Percentiles rank a stretch among this genome's conserved stretches.
phyloP scores from a whole-genome alignment of 1,139 yeast species.

The Taphrina communis region DNA sequence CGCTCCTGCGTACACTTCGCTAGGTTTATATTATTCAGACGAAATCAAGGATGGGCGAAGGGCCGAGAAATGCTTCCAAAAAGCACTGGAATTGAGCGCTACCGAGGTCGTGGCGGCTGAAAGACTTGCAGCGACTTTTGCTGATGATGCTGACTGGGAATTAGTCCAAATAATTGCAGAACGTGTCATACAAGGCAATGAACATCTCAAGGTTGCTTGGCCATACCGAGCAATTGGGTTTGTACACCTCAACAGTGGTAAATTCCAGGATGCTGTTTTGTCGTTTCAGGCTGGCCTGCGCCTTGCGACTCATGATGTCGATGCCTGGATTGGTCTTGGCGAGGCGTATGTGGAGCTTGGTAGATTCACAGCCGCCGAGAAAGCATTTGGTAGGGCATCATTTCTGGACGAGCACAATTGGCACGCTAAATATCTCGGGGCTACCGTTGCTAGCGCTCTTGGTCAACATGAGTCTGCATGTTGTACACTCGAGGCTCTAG shows the following conservation, averaged over 20 bases:
- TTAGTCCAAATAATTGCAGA: constrained; percentile 75
- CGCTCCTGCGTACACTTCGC: constrained; percentile 61
- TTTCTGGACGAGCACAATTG: constrained; percentile 61
- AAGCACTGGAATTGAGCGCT: constrained; percentile 85
- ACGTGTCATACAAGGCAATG: constrained; percentile 36
- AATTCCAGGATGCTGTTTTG: constrained; percentile 79
- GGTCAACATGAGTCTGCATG: constrained; percentile 61
- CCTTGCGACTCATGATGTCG: constrained; percentile 66
- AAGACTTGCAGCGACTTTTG: constrained; percentile 70
- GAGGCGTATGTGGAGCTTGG: constrained; percentile 90
- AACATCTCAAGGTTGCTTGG: constrained; percentile 62
- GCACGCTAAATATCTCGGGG: constrained; percentile 71
- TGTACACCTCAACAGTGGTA: constrained; percentile 60
- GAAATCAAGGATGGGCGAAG: constrained; percentile 65
- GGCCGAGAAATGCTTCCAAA: constrained; percentile 85
- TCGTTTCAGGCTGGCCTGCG: constrained; percentile 87
- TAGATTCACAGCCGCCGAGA: constrained; percentile 80
- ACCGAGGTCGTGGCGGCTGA: constrained; percentile 77
- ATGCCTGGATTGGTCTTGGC: constrained; percentile 92
- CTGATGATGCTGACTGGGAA: constrained; percentile 77
- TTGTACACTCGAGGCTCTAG: constrained; percentile 57
- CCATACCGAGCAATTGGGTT: constrained; percentile 88
- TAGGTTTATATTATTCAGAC: constrained; percentile 72
- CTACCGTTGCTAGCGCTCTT: constrained; percentile 62
- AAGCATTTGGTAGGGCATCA: constrained; percentile 74